phyloP scores from a whole-genome alignment of 768 basidiomycete genomes.

The Xerocomus spinulosus region DNA sequence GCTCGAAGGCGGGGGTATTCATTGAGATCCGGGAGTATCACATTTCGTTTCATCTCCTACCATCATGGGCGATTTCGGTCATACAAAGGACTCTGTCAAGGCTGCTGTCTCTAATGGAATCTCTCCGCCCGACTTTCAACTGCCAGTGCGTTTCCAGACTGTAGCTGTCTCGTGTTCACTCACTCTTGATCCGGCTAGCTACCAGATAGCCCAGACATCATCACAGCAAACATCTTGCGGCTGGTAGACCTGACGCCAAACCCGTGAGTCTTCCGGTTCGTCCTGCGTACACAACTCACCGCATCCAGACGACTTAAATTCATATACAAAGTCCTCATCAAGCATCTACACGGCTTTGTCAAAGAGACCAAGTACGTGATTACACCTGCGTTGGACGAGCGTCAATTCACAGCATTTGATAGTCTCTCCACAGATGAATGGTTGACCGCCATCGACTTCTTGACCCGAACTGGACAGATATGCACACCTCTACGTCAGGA shows the following conservation, averaged over 20 bases:
- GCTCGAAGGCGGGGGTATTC: too few relatives aligned
- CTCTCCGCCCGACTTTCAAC: constrained; percentile 32
- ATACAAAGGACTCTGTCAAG: constrained; percentile 7
- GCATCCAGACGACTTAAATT: constrained; percentile 39
- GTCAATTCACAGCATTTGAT: background rate
- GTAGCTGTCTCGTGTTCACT: background rate
- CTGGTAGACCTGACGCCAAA: constrained; percentile 35
- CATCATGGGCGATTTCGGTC: constrained; percentile 13
- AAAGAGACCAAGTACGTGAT: constrained; percentile 55
- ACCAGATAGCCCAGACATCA: constrained; percentile 45
- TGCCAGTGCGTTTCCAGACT: constrained; percentile 35
- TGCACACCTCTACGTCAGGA: constrained; percentile 71
- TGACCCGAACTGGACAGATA: constrained; percentile 70
- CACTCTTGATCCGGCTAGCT: constrained; percentile 30
- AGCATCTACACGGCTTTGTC: constrained; percentile 71
- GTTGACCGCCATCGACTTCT: constrained; percentile 74
- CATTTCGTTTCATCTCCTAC: background rate
- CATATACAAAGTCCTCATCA: constrained; percentile 49
- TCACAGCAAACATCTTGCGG: constrained; percentile 45
- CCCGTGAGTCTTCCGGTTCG: constrained; percentile 31
- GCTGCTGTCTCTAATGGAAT: constrained; percentile 40
- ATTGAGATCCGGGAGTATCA: background rate
- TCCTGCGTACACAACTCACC: background rate
- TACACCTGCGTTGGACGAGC: background rate
- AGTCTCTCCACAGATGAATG: constrained; percentile 81